Evolutionary conservation across 805 yeast genomes (phyloP).

Genomic region (Torulaspora quercuum): DNA sequence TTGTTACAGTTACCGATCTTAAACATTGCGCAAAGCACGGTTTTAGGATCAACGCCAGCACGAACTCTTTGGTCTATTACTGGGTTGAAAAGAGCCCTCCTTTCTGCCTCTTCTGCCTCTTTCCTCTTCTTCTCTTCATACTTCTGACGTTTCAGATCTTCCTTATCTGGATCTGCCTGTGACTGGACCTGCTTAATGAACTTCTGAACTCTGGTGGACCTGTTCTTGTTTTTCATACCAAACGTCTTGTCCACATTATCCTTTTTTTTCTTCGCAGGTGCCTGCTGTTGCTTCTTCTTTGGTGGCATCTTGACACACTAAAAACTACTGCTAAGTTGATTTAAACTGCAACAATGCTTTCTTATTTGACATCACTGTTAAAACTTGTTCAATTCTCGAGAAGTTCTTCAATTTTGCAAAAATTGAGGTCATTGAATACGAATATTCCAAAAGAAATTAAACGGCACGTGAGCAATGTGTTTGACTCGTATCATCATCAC

Average conservation of each 20-base stretch:
- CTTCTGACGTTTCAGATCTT: conserved; percentile 65
- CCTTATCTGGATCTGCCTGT: conserved; percentile 59
- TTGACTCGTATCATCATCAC: too few relatives aligned
- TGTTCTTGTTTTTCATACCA: conserved; percentile 93
- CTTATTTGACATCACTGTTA: too few relatives aligned
- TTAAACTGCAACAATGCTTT: too few relatives aligned
- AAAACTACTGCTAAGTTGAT: too few relatives aligned
- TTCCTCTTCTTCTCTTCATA: conserved; percentile 85
- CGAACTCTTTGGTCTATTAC: conserved; percentile 82
- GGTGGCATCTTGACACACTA: conserved; percentile 75
- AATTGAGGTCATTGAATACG: too few relatives aligned
- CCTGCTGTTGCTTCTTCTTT: conserved; percentile 48
- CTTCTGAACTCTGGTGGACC: conserved; percentile 84
- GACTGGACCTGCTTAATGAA: conserved; percentile 67
- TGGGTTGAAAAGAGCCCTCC: conserved; percentile 68
- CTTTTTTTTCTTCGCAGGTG: conserved; percentile 53
- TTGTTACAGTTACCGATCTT: conserved; percentile 82
- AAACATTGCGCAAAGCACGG: conserved; percentile 85
- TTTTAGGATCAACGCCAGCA: conserved; percentile 96
- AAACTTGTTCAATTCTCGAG: too few relatives aligned
- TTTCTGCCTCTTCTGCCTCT: conserved; percentile 85
- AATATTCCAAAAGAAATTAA: too few relatives aligned
- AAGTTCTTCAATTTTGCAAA: too few relatives aligned
- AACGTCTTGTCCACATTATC: conserved; percentile 87
- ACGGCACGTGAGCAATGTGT: too few relatives aligned